These are phyloP conservation scores for Ophiostoma angusticollis DNA, from an alignment of 2,329 filamentous ascomycete species.

Conservation along the genomic window DNA sequence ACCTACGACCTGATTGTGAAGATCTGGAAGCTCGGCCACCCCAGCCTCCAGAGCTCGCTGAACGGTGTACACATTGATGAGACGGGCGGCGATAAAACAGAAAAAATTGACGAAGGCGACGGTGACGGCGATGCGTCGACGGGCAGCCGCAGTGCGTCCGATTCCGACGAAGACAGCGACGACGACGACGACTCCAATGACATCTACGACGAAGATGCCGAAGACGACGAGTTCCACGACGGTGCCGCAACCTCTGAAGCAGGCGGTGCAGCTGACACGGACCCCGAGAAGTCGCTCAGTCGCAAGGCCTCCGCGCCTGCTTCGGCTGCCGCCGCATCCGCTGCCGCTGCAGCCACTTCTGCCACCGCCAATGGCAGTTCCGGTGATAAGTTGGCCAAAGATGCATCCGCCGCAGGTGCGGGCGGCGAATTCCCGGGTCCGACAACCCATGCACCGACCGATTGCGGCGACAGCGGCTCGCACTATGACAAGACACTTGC, in stretches of 20 bases:
- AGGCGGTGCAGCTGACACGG: slow-evolving; percentile 34
- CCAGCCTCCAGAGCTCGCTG: slow-evolving; percentile 76
- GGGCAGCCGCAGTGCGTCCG: slow-evolving; percentile 40
- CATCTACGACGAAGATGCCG: slow-evolving; percentile 66
- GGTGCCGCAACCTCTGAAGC: slow-evolving; percentile 27
- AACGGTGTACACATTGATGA: slow-evolving; percentile 78
- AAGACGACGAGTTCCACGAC: slow-evolving; percentile 48
- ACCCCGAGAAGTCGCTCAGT: slow-evolving; percentile 42
- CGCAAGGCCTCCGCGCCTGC: slow-evolving; percentile 59
- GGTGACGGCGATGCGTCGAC: slow-evolving; percentile 29
- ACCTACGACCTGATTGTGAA: slow-evolving; percentile 96
- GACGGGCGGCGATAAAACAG: slow-evolving; percentile 79
- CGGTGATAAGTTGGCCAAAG: slow-evolving; percentile 40
- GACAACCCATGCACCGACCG: slow-evolving; percentile 66
- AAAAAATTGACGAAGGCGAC: slow-evolving; percentile 57
- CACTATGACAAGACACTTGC: slow-evolving; percentile 80
- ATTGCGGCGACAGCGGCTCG: slow-evolving; percentile 63
- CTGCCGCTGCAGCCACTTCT: background rate
- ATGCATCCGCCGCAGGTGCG: slow-evolving; percentile 18
- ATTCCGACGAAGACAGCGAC: slow-evolving; percentile 49
- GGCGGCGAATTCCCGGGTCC: slow-evolving; percentile 67
- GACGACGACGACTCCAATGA: slow-evolving; percentile 63
- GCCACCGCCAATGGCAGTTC: slow-evolving; percentile 29
- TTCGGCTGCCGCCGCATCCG: slow-evolving; percentile 16
- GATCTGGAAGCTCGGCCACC: slow-evolving; percentile 96